A percentile compares a stretch with the other conserved stretches of the same genome.
Evolutionary conservation across 179 eudicot species (phyloP).

Genomic region (Camellia oleifera): DNA sequence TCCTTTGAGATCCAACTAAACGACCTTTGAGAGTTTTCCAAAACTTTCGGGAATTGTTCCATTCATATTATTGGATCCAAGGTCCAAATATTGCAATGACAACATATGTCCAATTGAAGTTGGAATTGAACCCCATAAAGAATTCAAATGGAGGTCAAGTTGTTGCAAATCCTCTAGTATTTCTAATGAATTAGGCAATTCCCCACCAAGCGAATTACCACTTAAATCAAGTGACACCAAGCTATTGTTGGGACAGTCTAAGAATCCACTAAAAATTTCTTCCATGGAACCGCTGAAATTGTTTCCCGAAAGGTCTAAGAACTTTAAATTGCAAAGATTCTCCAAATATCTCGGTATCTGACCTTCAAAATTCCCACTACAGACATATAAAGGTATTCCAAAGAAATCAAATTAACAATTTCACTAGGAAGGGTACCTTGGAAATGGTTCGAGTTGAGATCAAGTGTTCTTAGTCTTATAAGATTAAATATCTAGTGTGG

Average conservation of each 20-base stretch:
- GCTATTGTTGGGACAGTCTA: background rate
- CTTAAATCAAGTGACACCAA: background rate
- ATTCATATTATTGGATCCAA: conserved; percentile 6
- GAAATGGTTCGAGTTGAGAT: conserved; percentile 6
- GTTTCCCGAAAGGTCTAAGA: background rate
- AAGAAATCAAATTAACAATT: background rate
- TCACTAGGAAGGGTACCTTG: background rate
- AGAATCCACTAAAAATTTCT: background rate
- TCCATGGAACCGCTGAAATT: conserved; percentile 8
- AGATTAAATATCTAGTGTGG: conserved; percentile 23
- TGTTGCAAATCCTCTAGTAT: background rate
- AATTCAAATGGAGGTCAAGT: background rate
- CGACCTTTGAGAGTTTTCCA: conserved; percentile 6
- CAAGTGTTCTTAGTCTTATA: conserved; percentile 13
- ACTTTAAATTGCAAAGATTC: background rate
- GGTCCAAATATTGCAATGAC: background rate
- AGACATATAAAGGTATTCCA: conserved; percentile 10
- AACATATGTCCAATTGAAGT: background rate
- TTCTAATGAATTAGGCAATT: conserved; percentile 9
- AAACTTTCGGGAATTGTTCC: conserved; percentile 15
- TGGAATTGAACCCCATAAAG: conserved; percentile 13
- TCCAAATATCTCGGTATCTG: background rate
- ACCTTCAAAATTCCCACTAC: background rate
- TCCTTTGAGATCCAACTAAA: background rate
- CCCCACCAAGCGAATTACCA: background rate